A percentile compares a stretch with the other conserved stretches of the same genome.
Evolutionary conservation across 1,139 yeast species (phyloP).

Genomic region (Candida sanyaensis): DNA sequence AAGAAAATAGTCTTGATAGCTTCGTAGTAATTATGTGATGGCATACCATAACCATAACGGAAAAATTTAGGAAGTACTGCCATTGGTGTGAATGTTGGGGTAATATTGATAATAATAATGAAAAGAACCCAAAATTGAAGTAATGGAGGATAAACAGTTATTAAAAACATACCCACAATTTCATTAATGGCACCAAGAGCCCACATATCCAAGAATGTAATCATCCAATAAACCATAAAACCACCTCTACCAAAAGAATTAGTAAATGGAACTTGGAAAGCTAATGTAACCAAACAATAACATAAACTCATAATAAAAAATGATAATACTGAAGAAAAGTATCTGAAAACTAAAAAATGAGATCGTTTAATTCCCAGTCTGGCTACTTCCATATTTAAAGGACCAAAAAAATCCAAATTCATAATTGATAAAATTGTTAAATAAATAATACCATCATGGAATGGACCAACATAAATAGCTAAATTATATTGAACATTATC

Average conservation of each 20-base stretch:
- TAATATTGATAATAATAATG: conserved; percentile 41
- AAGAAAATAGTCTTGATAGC: conserved; percentile 39
- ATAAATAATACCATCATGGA: conserved; percentile 76
- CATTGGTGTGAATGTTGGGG: conserved; percentile 41
- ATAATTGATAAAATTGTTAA: conserved; percentile 65
- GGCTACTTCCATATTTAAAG: conserved; percentile 51
- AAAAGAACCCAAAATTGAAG: conserved; percentile 46
- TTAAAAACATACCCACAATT: conserved; percentile 33
- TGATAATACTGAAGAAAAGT: conserved; percentile 28
- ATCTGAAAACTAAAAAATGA: conserved; percentile 35
- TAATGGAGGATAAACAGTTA: conserved; percentile 37
- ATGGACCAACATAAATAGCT: conserved; percentile 59
- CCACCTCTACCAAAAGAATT: conserved; percentile 42
- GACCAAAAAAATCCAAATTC: conserved; percentile 59
- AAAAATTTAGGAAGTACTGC: conserved; percentile 34
- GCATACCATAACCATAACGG: conserved; percentile 42
- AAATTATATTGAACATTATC: conserved; percentile 57
- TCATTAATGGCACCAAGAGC: conserved; percentile 47
- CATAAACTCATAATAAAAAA: conserved; percentile 39
- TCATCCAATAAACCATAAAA: conserved; percentile 47
- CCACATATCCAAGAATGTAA: conserved; percentile 43
- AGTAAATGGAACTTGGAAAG: conserved; percentile 44
- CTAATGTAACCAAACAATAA: conserved; percentile 42
- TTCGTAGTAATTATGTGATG: conserved; percentile 40
- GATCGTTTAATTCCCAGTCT: conserved; percentile 26